Base-by-base conservation (phyloP, 129 eudicot species). In the Flaveria trinervia region DNA sequence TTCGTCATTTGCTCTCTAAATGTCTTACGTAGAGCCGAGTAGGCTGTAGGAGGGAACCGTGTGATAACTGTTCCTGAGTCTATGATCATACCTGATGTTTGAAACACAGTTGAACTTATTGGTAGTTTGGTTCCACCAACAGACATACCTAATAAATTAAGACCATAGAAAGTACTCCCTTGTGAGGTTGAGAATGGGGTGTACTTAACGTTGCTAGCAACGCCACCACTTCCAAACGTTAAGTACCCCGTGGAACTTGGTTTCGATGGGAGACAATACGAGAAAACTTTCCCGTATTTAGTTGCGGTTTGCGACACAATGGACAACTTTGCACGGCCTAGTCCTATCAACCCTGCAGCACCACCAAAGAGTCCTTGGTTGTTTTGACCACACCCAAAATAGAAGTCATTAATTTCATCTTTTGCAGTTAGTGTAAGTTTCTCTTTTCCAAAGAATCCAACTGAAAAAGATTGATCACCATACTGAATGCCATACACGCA, bases 31-130 rank as follows among this genome's bases (percentile, higher is more conserved):
- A 93, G 4, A 7, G 88, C 79, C 14, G 80, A 54, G 73, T 93
- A 93, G 0, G 95, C 96, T 28, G 84, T 75, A 1, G 92, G 88
- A 3, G 98, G 96, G 7, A 93, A 83, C 4, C 98, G 74, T 0
- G 96, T 86, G 26, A 93, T 88, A 1, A 93, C 97, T 0, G 98
- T 93, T 16, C 98, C 98, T 1, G 98, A 93, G 82, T 93, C 98
- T 1, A 93, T 85, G 17, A 93, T 83, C 6, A 84, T 85, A n/a
- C 96, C 92, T 0, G 88, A 79, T 0, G 71, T 76, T 11, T 71
- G 28, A 77, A 93, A 90, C 7, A 80, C 87, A 0, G 91, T n/a
- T 25, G 82, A 78, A 52, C 83, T 70, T 18, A 93, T 88, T 2
- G 88, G 55, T 16, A 93, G 73, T 22, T 33, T 79, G 0, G 45